Percentiles rank a stretch among this genome's conserved stretches.
Conservation (phyloP, 345 rosid species). For the Turnera subulata region DNA sequence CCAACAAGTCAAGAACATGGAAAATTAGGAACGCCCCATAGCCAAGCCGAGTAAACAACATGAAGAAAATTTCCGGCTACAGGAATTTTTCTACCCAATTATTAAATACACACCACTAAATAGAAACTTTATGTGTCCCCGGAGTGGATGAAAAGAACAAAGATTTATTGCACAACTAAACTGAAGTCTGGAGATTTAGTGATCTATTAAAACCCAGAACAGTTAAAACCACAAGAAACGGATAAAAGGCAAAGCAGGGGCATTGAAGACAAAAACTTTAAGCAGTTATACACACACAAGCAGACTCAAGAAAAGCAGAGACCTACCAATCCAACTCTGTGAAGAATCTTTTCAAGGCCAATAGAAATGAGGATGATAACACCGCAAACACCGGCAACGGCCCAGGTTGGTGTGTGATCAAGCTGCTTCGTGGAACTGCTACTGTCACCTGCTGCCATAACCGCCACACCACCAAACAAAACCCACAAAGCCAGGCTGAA, state of each 20-base stretch:
- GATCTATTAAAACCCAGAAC: neutral
- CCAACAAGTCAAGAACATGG: neutral
- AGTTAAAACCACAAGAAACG: neutral
- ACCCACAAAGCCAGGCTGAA: neutral
- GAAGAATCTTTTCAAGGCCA: conserved; percentile 60
- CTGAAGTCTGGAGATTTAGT: neutral
- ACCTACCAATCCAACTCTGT: conserved; percentile 70
- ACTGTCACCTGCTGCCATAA: conserved; percentile 4
- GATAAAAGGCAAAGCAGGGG: too few species aligned
- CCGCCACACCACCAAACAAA: conserved; percentile 8
- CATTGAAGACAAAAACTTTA: neutral
- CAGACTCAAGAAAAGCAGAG: neutral
- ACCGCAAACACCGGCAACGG: conserved; percentile 73
- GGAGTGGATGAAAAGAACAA: neutral
- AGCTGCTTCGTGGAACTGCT: conserved; percentile 39
- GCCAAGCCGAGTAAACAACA: neutral
- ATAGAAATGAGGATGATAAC: conserved; percentile 76
- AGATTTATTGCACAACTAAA: too few species aligned
- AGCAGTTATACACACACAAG: neutral
- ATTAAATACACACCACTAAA: neutral
- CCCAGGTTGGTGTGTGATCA: conserved; percentile 94
- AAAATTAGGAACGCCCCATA: neutral
- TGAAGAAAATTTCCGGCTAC: neutral
- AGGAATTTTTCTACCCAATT: neutral
- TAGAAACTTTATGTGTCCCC: neutral